phyloP scores from a whole-genome alignment of 257 asterid species.

The Solanum clarkiae region DNA sequence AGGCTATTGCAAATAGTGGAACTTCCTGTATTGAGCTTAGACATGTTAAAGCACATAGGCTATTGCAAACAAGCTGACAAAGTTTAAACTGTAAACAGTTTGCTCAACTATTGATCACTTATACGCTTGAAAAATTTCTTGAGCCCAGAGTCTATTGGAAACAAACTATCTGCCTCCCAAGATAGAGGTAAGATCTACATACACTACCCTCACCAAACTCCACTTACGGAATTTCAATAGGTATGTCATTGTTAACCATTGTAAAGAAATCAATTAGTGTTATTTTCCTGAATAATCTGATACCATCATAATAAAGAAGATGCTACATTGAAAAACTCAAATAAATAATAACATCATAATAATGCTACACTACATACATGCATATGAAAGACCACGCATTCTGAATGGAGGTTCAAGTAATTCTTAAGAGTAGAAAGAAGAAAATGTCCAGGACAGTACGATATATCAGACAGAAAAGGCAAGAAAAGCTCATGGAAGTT shows the following conservation, averaged over 20 bases:
- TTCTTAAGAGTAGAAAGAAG: not conserved
- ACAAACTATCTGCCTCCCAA: not conserved
- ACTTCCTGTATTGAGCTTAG: too few relatives aligned
- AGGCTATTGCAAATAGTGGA: not conserved
- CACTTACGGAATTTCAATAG: not conserved
- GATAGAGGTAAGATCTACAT: not conserved
- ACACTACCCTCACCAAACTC: not conserved
- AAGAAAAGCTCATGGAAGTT: slow-evolving; percentile 12
- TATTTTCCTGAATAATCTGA: too few relatives aligned
- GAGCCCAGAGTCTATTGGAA: not conserved
- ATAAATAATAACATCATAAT: not conserved
- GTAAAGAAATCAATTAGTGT: too few relatives aligned
- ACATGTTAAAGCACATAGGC: not conserved
- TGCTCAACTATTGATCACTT: not conserved
- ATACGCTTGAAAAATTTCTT: not conserved
- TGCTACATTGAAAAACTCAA: not conserved
- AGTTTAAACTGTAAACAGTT: not conserved
- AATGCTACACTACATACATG: not conserved
- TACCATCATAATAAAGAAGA: too few relatives aligned
- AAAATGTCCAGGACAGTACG: not conserved
- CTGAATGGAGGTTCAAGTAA: not conserved
- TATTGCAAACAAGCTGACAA: not conserved
- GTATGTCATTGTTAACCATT: not conserved
- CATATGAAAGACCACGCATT: not conserved
- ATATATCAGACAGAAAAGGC: not conserved